Conservation (phyloP, 2,329 filamentous ascomycete species). For the Ambrosiella xylebori region DNA sequence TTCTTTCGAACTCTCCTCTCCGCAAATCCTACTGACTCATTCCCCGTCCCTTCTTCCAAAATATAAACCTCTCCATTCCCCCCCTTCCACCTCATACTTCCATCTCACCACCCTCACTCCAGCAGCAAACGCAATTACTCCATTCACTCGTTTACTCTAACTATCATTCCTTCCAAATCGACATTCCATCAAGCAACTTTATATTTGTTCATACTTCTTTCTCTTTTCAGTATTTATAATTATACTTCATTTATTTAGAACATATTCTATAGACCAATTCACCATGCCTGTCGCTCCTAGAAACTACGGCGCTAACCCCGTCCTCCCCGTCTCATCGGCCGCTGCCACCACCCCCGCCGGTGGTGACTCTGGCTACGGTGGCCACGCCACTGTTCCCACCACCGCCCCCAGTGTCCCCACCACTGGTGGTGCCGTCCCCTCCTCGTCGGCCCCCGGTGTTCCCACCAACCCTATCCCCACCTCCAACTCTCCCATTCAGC, state of each 20-base stretch:
- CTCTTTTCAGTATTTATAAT: not conserved
- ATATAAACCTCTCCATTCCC: too few species aligned
- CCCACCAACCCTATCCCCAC: not conserved
- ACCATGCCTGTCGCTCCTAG: not conserved
- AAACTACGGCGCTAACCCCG: conserved; percentile 4
- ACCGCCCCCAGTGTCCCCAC: not conserved
- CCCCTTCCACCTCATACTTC: too few species aligned
- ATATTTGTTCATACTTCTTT: not conserved
- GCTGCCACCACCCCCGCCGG: not conserved
- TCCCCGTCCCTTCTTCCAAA: too few species aligned
- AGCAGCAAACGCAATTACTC: too few species aligned
- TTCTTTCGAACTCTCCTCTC: not conserved
- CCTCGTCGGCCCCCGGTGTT: not conserved
- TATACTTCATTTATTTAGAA: not conserved
- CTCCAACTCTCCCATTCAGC: not conserved
- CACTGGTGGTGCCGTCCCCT: not conserved
- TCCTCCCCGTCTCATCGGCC: not conserved
- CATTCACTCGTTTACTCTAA: not conserved
- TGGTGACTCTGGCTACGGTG: not conserved
- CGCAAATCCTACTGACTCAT: not conserved
- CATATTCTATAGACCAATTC: not conserved
- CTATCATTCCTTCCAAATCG: not conserved
- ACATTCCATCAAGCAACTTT: not conserved
- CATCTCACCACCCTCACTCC: too few species aligned
- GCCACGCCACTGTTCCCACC: not conserved